Percentiles rank a stretch among this genome's conserved stretches.
Evolutionary conservation across 176 grass and related monocot species (phyloP).

Genomic region (Bromus sterilis): DNA sequence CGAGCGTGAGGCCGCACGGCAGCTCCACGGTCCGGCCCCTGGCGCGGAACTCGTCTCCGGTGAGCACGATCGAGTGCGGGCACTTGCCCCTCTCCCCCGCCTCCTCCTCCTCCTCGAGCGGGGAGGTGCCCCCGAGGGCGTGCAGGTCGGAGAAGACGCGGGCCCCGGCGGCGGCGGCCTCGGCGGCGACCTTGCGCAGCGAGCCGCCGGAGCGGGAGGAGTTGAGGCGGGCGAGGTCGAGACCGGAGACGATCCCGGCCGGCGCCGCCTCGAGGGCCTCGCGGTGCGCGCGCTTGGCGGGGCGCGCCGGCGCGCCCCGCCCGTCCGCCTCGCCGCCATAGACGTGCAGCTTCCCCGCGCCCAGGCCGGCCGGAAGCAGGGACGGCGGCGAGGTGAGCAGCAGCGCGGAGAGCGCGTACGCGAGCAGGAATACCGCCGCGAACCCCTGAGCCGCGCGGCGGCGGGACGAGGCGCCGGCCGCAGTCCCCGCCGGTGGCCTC

Average conservation of each 20-base stretch:
- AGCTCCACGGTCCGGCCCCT: conserved; percentile 60
- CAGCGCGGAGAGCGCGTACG: conserved; percentile 38
- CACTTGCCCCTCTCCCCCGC: conserved; percentile 44
- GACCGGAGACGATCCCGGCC: conserved; percentile 43
- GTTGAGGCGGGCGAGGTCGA: conserved; percentile 57
- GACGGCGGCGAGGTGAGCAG: conserved; percentile 55
- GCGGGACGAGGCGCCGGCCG: conserved; percentile 7
- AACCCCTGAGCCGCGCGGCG: conserved; percentile 39
- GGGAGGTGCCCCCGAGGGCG: neutral
- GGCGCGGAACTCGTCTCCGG: conserved; percentile 41
- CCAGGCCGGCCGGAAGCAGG: conserved; percentile 11
- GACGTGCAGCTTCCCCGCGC: conserved; percentile 10
- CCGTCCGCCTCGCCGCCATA: neutral
- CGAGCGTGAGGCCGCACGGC: conserved; percentile 90
- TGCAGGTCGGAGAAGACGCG: conserved; percentile 49
- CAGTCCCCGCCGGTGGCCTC: conserved; percentile 34
- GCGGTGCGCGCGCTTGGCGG: conserved; percentile 23
- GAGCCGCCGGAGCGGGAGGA: conserved; percentile 32
- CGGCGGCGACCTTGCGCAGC: conserved; percentile 56
- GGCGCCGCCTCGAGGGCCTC: conserved; percentile 26
- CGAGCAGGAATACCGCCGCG: conserved; percentile 32
- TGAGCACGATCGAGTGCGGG: conserved; percentile 75
- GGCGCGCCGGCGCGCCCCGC: conserved; percentile 22
- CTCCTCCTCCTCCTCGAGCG: neutral
- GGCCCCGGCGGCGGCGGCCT: conserved; percentile 50